phyloP scores from a whole-genome alignment of 2,329 filamentous ascomycete genomes.

The Cordyceps javanica region DNA sequence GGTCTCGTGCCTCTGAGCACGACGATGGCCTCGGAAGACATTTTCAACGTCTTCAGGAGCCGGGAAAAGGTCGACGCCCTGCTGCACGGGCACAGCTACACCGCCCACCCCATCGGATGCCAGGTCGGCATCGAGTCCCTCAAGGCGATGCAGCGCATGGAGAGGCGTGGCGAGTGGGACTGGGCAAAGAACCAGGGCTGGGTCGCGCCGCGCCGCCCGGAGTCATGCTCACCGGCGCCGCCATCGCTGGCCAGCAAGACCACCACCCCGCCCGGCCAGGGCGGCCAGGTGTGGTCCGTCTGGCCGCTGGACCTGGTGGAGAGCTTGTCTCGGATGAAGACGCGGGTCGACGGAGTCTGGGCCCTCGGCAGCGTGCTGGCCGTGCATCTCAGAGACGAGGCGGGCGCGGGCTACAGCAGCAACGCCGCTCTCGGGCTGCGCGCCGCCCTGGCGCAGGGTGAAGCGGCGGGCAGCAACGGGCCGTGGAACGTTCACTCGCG shows the following conservation, averaged over 20 bases:
- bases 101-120: conserved; percentile 75
- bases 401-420: conserved; percentile 41
- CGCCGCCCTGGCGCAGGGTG: conserved; percentile 25
- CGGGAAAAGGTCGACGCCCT: conserved; percentile 72
- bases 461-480: conserved; percentile 21
- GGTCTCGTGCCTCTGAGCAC: conserved; percentile 71
- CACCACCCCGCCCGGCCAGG: not conserved
- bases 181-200: conserved; percentile 44
- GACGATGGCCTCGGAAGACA: conserved; percentile 66
- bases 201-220: not conserved
- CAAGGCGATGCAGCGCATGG: conserved; percentile 51
- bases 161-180: conserved; percentile 50
- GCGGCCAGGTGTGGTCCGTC: conserved; percentile 52
- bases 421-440: conserved; percentile 39
- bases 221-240: not conserved
- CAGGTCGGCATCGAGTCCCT: conserved; percentile 68
- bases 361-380: conserved; percentile 70
- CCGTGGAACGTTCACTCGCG: conserved; percentile 47
- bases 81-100: conserved; percentile 82
- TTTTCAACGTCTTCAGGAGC: conserved; percentile 67
- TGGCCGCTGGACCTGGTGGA: conserved; percentile 60
- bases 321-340: conserved; percentile 46
- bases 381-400: conserved; percentile 44
- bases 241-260: not conserved
- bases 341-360: conserved; percentile 58